Base-by-base conservation (phyloP, 1,284 basidiomycete genomes). In the Cutaneotrichosporon sp. region DNA sequence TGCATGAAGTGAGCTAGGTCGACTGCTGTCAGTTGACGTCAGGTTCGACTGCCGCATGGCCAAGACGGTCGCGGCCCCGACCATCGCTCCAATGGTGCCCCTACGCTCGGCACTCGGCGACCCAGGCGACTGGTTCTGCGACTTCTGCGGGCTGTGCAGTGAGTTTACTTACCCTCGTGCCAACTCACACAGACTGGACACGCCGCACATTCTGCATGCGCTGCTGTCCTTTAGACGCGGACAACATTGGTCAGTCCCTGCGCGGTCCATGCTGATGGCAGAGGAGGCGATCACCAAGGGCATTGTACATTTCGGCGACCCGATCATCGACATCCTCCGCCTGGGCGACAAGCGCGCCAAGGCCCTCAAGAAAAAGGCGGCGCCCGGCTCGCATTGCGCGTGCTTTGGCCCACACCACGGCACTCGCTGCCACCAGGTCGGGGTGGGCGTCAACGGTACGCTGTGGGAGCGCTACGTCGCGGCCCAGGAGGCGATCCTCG, bases 381-480 rank as follows among this genome's bases (percentile, higher is more conserved):
- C 29, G 22, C 10, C 22, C 5, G 29, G 22, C 18, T 24, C 43
- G 6, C 34, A 58, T 34, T 63, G 62, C 36, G 51, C 62, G 20
- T 63, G 62, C 45, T 63, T 57, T 27, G 62, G 62, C 22, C 62
- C 62, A 9, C 62, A 63, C 58, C 62, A 63, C 58, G 62, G 62
- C 27, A 59, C 55, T 20, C 58, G 62, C 20, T 63, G 62, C 38
- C 25, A 46, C 25, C 22, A 45, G 8, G 34, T 29, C 20, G 50
- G 57, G 11, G 13, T 59, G 27, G 62, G 49, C n/a, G 45, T 63
- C 16, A 43, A 38, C 20, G 31, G 42, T n/a, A 5, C 20, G 5
- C 43, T 63, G 18, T 63, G 62, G 62, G 31, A 18, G 22, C 3
- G 16, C 45, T 63, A 63, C 36, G 8, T 47, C 13, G 33, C 6